Percentiles rank a stretch among this genome's conserved stretches.
Evolutionary conservation across 495 filamentous ascomycete species (phyloP).

Genomic region (Lophiotrema nucula): DNA sequence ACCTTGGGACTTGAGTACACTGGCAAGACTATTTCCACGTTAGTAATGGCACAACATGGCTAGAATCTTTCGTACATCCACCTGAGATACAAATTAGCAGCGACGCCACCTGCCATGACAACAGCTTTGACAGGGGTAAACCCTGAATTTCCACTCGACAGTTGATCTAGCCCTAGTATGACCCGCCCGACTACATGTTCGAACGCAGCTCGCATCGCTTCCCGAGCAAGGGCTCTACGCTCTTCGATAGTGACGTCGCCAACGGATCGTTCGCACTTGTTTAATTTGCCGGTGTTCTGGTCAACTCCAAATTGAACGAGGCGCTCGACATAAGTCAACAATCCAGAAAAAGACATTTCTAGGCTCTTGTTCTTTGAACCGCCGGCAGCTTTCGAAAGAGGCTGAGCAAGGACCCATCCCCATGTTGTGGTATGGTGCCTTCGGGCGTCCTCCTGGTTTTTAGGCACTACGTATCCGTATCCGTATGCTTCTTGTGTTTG

Average conservation of each 20-base stretch:
- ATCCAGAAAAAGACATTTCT: slow-evolving; percentile 65
- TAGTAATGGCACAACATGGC: not conserved
- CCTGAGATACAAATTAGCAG: slow-evolving; percentile 74
- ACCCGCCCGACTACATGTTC: slow-evolving; percentile 79
- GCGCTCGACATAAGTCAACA: slow-evolving; percentile 54
- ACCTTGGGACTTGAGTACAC: slow-evolving; percentile 59
- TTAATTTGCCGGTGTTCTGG: slow-evolving; percentile 22
- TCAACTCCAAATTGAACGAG: slow-evolving; percentile 45
- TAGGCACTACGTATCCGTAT: slow-evolving; percentile 44
- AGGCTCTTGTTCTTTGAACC: slow-evolving; percentile 42
- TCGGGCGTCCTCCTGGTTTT: slow-evolving; percentile 54
- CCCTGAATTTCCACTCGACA: slow-evolving; percentile 20
- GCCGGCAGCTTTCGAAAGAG: slow-evolving; percentile 49
- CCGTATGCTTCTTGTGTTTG: slow-evolving; percentile 4
- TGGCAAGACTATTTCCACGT: slow-evolving; percentile 17
- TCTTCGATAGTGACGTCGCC: slow-evolving; percentile 47
- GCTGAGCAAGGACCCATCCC: slow-evolving; percentile 59
- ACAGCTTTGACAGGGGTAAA: slow-evolving; percentile 53
- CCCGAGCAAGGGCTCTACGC: slow-evolving; percentile 62
- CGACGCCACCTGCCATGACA: slow-evolving; percentile 87
- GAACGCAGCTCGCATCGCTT: slow-evolving; percentile 76
- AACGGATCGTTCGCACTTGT: slow-evolving; percentile 3
- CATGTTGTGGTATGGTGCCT: slow-evolving; percentile 44
- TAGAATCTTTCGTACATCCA: slow-evolving; percentile 46
- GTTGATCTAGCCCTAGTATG: slow-evolving; percentile 59